Evolutionary conservation across 1,284 basidiomycete species (phyloP).

Genomic region (Malassezia yamatoensis): DNA sequence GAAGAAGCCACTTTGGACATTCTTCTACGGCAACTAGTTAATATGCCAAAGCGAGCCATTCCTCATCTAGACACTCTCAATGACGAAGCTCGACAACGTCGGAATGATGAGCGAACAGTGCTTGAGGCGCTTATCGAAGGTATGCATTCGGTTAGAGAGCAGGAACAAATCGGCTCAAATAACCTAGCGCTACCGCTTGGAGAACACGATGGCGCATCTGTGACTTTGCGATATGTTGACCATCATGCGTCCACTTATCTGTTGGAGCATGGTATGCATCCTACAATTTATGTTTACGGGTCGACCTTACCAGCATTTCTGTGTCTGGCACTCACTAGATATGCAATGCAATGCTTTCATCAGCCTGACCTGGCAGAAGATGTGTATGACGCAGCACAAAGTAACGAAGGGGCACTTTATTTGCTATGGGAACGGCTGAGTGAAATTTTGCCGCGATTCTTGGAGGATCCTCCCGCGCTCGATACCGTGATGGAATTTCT

Average conservation of each 20-base stretch:
- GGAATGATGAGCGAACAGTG: conserved; percentile 61
- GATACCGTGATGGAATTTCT: conserved; percentile 39
- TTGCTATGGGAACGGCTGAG: conserved; percentile 67
- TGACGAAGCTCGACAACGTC: neutral
- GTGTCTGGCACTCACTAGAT: conserved; percentile 68
- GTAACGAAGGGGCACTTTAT: conserved; percentile 64
- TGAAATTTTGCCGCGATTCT: conserved; percentile 25
- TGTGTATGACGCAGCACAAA: conserved; percentile 55
- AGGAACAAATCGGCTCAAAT: conserved; percentile 38
- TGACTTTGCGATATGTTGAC: conserved; percentile 62
- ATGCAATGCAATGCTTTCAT: conserved; percentile 37
- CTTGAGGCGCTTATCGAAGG: conserved; percentile 52
- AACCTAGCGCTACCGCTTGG: conserved; percentile 44
- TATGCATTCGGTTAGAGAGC: conserved; percentile 27
- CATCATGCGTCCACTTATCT: conserved; percentile 52
- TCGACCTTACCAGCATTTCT: conserved; percentile 66
- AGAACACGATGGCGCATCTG: conserved; percentile 44
- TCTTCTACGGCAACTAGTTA: conserved; percentile 19
- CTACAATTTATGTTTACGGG: conserved; percentile 68
- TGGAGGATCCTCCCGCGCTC: conserved; percentile 44
- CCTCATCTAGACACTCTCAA: neutral
- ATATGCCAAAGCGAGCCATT: neutral
- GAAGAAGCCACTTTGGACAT: conserved; percentile 29
- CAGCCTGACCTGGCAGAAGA: conserved; percentile 49
- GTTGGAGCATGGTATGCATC: conserved; percentile 50